Evolutionary conservation across 768 basidiomycete species (phyloP), one percentile per base, ranked within the genome.

Genomic region (Amanita polypyramis): DNA sequence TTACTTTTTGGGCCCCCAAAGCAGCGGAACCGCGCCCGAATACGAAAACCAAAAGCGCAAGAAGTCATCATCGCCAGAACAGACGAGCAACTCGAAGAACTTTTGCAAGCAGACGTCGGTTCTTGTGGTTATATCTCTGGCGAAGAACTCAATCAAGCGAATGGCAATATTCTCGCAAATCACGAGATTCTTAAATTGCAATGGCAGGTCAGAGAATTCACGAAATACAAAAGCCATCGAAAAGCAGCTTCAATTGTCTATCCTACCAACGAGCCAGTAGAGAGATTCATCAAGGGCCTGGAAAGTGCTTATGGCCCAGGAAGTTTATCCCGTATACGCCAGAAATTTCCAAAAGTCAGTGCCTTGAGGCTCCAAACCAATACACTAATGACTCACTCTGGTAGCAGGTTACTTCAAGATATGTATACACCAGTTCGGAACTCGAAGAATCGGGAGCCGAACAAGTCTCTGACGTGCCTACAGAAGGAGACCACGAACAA

Each of bases 361-460:
- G 20, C 0, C 19, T 21, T 11, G n/a, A 14, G 4, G 32, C 7
- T 20, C 3, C n/a, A 19, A 29, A 23, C n/a, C 3, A 23, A 11
- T n/a, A 21, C n/a, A 7, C 21, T 15, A 4, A 3, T 35, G 8
- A 45, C 37, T 45, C 3, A 45, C 17, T 4, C n/a, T 14, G 6
- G 10, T 30, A 45, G 39, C 39, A 14, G 27, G 8, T 20, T 25
- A 17, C 36, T 37, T 2, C 20, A 8, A n/a, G 27, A 29, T 47
- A 47, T 32, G 27, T 12, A 38, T 47, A 30, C 30, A 38, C 46
- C 37, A 47, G 46, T 19, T 47, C 46, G 17, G 46, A 45, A n/a
- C n/a, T 12, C 14, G 44, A 47, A 23, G 46, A 47, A 30, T 29
- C 46, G 27, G 46, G 38, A 39, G 11, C 25, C 9, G 46, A 47